Percentiles rank a stretch among this genome's conserved stretches.
Conservation (phyloP, 495 filamentous ascomycete genomes). For the Opeltia flavorubescens region DNA sequence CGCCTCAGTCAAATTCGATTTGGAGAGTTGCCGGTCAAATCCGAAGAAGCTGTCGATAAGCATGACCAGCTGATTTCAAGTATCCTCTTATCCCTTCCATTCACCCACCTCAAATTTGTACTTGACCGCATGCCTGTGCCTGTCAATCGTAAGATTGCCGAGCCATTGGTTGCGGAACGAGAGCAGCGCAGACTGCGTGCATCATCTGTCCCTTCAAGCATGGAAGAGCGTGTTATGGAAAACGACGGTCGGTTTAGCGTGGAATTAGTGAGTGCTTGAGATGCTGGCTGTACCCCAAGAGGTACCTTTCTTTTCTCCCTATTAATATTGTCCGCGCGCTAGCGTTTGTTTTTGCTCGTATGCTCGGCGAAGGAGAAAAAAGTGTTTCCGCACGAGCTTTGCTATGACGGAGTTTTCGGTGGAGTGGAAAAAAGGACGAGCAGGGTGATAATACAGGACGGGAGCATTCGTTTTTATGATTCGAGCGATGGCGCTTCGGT, state of each 20-base stretch:
- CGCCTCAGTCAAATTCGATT: background rate
- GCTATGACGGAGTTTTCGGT: background rate
- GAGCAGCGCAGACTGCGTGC: background rate
- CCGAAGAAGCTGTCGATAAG: background rate
- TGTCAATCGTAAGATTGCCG: background rate
- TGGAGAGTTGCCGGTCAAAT: background rate
- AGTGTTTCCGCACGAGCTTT: background rate
- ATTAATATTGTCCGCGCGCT: background rate
- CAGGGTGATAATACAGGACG: background rate
- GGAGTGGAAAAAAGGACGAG: background rate
- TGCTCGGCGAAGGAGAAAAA: no score
- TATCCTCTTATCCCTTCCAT: background rate
- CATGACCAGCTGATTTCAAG: background rate
- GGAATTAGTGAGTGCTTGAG: background rate
- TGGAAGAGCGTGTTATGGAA: background rate
- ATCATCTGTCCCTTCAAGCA: background rate
- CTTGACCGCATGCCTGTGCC: background rate
- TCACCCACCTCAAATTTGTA: background rate
- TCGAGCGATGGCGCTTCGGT: background rate
- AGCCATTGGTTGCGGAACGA: background rate
- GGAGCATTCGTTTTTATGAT: background rate
- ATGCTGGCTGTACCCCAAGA: background rate
- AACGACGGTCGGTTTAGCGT: background rate
- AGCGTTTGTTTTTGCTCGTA: no score
- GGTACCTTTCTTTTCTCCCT: background rate